Percentiles rank a stretch among this genome's conserved stretches.
These are phyloP conservation scores for Phytophthora capsici DNA, from an alignment of 352 stramenopile genomes.

Conservation along the genomic window DNA sequence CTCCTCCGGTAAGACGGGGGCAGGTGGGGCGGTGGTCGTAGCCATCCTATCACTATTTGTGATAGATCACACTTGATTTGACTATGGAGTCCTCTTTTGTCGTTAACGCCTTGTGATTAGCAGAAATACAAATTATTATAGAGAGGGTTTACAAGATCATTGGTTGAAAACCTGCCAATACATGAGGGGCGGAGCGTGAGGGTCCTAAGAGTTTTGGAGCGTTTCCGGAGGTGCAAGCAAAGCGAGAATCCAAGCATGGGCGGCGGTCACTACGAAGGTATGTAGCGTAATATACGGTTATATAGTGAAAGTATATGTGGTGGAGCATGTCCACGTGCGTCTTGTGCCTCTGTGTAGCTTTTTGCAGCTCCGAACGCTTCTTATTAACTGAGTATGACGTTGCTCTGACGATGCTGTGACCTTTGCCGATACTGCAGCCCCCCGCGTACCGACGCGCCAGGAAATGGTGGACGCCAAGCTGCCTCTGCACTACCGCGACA, in stretches of 20 bases:
- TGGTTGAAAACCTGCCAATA: slow-evolving; percentile 4
- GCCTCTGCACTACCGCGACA: slow-evolving; percentile 95
- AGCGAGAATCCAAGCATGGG: slow-evolving; percentile 58
- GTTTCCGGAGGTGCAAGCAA: slow-evolving; percentile 50
- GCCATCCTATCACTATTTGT: slow-evolving; percentile 25
- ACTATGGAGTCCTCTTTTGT: slow-evolving; percentile 9
- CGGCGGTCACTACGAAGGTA: slow-evolving; percentile 76
- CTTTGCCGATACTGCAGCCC: slow-evolving; percentile 44
- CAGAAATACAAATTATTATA: not conserved
- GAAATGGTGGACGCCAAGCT: slow-evolving; percentile 95
- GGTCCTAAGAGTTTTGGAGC: slow-evolving; percentile 28
- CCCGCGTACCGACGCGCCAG: slow-evolving; percentile 81
- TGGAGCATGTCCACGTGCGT: not conserved
- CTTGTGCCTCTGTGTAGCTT: not conserved
- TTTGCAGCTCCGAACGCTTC: not conserved
- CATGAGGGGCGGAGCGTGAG: slow-evolving; percentile 28
- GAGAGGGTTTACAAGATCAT: not conserved
- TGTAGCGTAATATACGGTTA: not conserved
- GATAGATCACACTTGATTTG: slow-evolving; percentile 10
- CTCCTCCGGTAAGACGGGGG: slow-evolving; percentile 51
- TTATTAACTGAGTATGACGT: slow-evolving; percentile 1
- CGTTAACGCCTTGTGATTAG: slow-evolving; percentile 6
- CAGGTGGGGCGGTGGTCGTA: slow-evolving; percentile 53
- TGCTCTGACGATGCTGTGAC: slow-evolving; percentile 9
- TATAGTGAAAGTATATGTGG: not conserved